Conservation (phyloP, 345 rosid species). For the Linum tenue region DNA sequence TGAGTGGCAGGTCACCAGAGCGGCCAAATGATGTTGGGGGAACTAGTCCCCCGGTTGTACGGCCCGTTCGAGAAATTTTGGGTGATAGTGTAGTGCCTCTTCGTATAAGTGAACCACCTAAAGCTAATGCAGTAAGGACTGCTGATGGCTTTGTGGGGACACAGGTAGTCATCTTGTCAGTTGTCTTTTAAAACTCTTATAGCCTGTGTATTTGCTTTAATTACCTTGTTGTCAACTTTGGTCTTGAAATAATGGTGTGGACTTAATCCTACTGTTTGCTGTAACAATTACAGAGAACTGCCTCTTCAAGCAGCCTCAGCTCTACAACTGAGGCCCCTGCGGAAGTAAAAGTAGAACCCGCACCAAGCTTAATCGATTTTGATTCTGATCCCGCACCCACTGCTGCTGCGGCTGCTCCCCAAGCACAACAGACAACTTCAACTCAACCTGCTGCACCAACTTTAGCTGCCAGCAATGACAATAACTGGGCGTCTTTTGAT, state of each 20-base stretch:
- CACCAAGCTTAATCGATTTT: slow-evolving; percentile 84
- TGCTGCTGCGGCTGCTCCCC: slow-evolving; percentile 29
- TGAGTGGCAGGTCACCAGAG: slow-evolving; percentile 68
- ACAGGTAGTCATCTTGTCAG: slow-evolving; percentile 41
- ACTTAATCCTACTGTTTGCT: background rate
- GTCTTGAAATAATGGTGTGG: background rate
- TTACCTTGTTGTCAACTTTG: background rate
- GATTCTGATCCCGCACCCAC: slow-evolving; percentile 75
- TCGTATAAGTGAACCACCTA: slow-evolving; percentile 81
- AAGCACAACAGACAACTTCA: slow-evolving; percentile 28
- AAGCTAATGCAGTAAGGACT: slow-evolving; percentile 45
- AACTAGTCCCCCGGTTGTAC: slow-evolving; percentile 68
- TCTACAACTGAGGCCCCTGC: slow-evolving; percentile 45
- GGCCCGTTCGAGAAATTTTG: slow-evolving; percentile 86
- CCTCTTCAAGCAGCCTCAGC: slow-evolving; percentile 56
- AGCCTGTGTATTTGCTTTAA: background rate
- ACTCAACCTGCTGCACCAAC: slow-evolving; percentile 38
- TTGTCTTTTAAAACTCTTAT: background rate
- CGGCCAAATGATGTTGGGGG: slow-evolving; percentile 46
- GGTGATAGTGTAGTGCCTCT: slow-evolving; percentile 79
- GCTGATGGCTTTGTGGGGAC: slow-evolving; percentile 36
- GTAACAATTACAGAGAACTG: slow-evolving; percentile 48
- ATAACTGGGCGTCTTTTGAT: slow-evolving; percentile 79
- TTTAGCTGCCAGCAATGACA: slow-evolving; percentile 32
- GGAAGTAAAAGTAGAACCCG: slow-evolving; percentile 52